Evolutionary conservation across 108 stramenopile species (phyloP), one percentile per base, ranked within the genome.

Genomic region (Nannochloropsis gaditana): DNA sequence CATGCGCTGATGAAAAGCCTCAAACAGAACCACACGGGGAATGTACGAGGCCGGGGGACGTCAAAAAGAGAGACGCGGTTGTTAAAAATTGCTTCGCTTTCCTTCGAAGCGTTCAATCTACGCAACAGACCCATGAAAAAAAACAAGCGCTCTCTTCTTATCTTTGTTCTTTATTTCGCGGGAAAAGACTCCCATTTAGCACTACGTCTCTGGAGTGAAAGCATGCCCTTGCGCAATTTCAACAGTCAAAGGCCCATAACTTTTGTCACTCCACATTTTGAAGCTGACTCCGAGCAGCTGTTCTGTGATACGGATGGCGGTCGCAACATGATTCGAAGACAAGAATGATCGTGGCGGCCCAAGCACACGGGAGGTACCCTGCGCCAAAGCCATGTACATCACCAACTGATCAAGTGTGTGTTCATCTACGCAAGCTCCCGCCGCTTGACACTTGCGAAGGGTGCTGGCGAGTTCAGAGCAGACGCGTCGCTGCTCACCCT

Each of bases 381-480:
- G 5, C 19, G 82, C 82, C 43, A 82, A 45, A 21, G 82, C 82
- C 82, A 82, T 82, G 45, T 82, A 82, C 3, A 82, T 45, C 43
- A 82, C 15, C 4, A 82, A n/a, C 82, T 82, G 82, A 45, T 82
- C 82, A 15, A 45, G 44, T 8, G 82, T 9, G 45, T 82, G 82
- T 21, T 82, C 82, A 45, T 82, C 82, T 45, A 82, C 82, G 45
- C 82, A 82, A 15, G 82, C 82, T 45, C 82, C 82, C 43, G 44
- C 59, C 15, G 19, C n/a, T n/a, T 73, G 59, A n/a, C n/a, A 73
- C n/a, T n/a, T 3, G 59, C n/a, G 59, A 5, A 73, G 59, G 2
- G 59, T 73, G 59, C 59, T 73, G 59, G 59, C 59, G 3, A 73
- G 59, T 4, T 15, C n/a, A 8, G 15, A 2, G n/a, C 59, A 73